Conservation (phyloP, 495 filamentous ascomycete genomes). For the Amorphotheca resinae region DNA sequence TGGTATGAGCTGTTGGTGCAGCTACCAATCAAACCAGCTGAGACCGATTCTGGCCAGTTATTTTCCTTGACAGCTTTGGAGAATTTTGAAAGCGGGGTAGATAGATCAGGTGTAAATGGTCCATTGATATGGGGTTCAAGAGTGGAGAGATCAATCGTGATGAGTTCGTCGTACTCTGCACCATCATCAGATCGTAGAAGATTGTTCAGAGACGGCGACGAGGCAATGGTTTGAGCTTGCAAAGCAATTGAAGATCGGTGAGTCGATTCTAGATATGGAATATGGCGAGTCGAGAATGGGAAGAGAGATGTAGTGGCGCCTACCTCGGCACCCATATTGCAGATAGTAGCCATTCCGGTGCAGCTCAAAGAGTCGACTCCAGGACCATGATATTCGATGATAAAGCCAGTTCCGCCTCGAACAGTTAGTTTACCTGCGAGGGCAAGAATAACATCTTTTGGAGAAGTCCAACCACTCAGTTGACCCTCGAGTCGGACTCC, state of each 20-base stretch:
- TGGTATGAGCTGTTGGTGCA: conserved; percentile 98
- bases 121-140: conserved; percentile 97
- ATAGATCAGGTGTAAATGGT: conserved; percentile 89
- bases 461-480: conserved; percentile 80
- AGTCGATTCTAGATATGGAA: conserved; percentile 72
- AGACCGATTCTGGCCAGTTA: conserved; percentile 81
- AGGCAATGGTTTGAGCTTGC: conserved; percentile 42
- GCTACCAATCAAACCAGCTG: conserved; percentile 87
- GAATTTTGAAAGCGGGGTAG: conserved; percentile 82
- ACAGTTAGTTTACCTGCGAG: conserved; percentile 87
- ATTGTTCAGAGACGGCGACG: conserved; percentile 33
- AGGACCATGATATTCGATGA: conserved; percentile 86
- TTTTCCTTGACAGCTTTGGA: conserved; percentile 69
- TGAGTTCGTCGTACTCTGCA: conserved; percentile 78
- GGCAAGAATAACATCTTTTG: conserved; percentile 88
- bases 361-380: conserved; percentile 81
- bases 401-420: conserved; percentile 84
- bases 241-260: conserved; percentile 60
- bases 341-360: conserved; percentile 86
- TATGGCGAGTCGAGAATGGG: conserved; percentile 57
- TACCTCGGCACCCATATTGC: conserved; percentile 81
- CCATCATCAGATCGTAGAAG: conserved; percentile 63
- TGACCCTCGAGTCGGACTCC: conserved; percentile 78
- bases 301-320: conserved; percentile 91
- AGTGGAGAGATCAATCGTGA: conserved; percentile 81